phyloP scores from a whole-genome alignment of 345 rosid genomes.

The Citrus glauca region DNA sequence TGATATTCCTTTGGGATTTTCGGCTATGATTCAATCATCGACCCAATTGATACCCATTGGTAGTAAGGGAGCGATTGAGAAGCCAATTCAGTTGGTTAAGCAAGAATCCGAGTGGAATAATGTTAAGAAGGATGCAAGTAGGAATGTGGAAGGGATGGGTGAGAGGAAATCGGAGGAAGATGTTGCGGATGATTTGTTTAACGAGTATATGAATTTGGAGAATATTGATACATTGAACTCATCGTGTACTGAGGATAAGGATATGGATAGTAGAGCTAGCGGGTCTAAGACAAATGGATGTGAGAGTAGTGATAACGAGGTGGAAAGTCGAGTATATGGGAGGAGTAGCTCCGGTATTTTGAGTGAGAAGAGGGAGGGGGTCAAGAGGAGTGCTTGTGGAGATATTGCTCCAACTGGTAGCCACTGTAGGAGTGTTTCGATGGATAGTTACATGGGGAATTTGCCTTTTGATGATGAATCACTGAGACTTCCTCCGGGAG shows the following conservation, averaged over 20 bases:
- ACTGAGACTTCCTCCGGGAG: slow-evolving; percentile 23
- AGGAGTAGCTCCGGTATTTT: slow-evolving; percentile 24
- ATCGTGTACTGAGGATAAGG: slow-evolving; percentile 60
- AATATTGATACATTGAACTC: slow-evolving; percentile 59
- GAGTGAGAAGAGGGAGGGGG: slow-evolving; percentile 39
- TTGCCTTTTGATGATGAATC: slow-evolving; percentile 45
- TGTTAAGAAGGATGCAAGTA: slow-evolving; percentile 9
- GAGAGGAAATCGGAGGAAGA: slow-evolving; percentile 50
- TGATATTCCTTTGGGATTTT: slow-evolving; percentile 50
- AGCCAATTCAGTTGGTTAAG: slow-evolving; percentile 31
- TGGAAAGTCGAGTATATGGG: slow-evolving; percentile 54
- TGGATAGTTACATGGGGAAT: slow-evolving; percentile 72
- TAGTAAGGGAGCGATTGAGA: slow-evolving; percentile 10
- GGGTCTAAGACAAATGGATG: slow-evolving; percentile 55
- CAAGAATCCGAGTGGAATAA: slow-evolving; percentile 30
- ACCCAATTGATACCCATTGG: slow-evolving; percentile 23
- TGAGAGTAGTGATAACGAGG: slow-evolving; percentile 71
- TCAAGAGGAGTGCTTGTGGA: slow-evolving; percentile 56
- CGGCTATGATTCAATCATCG: slow-evolving; percentile 36
- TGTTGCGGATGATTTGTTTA: slow-evolving; percentile 55
- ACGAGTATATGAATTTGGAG: slow-evolving; percentile 67
- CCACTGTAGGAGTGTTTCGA: slow-evolving; percentile 62
- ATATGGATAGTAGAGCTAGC: slow-evolving; percentile 60
- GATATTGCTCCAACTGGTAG: slow-evolving; percentile 51
- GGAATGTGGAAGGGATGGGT: slow-evolving; percentile 36